Evolutionary conservation across 83 land plant species (phyloP).

Genomic region (Picea engelmannii): DNA sequence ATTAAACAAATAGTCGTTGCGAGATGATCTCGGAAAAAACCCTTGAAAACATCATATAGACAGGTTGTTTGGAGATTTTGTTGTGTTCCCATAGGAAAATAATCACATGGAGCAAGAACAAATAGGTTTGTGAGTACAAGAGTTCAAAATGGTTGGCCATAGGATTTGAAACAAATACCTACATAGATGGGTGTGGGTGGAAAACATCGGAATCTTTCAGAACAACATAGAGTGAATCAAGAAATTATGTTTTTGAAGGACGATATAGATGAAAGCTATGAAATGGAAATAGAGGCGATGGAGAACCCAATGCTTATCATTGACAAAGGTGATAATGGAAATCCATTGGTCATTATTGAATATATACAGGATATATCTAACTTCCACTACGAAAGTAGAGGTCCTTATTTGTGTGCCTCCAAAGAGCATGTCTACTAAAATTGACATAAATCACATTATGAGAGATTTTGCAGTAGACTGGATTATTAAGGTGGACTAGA

Average conservation of each 20-base stretch:
- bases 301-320: constrained; percentile 1
- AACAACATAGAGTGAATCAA: too few relatives aligned
- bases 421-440: constrained; percentile 65
- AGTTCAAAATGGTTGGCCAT: too few relatives aligned
- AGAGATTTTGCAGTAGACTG: constrained; percentile 83
- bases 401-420: constrained; percentile 58
- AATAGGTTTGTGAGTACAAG: too few relatives aligned
- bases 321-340: constrained; percentile 6
- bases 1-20: too few relatives aligned
- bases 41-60: too few relatives aligned
- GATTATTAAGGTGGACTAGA: constrained; percentile 61
- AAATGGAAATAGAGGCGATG: constrained; percentile 13
- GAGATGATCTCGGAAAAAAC: too few relatives aligned
- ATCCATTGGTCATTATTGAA: constrained; percentile 14
- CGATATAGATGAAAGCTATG: background rate
- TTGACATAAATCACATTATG: constrained; percentile 85
- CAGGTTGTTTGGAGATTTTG: too few relatives aligned
- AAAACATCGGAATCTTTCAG: too few relatives aligned
- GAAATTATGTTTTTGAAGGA: background rate
- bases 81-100: too few relatives aligned
- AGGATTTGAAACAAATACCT: too few relatives aligned
- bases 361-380: constrained; percentile 14
- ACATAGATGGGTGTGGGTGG: too few relatives aligned
- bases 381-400: background rate
- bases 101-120: too few relatives aligned